Evolutionary conservation across 306 rosid genomes (phyloP).

Genomic region (Alnus rubra): DNA sequence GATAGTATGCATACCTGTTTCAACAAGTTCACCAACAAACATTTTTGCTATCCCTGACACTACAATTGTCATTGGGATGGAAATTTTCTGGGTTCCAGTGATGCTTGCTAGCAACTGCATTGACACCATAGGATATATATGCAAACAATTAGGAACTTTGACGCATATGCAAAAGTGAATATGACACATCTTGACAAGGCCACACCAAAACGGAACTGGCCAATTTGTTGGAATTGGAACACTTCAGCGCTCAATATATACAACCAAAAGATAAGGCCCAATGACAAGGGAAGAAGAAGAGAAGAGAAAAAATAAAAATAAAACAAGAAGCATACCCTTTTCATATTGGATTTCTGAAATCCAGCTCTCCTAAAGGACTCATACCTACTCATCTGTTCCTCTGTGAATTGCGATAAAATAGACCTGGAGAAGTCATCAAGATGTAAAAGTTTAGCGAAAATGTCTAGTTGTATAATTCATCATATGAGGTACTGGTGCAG

Average conservation of each 20-base stretch:
- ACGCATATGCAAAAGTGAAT: background rate
- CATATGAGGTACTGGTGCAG: background rate
- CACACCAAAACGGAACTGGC: background rate
- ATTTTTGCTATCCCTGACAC: slow-evolving; percentile 94
- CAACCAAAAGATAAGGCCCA: background rate
- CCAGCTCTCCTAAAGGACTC: slow-evolving; percentile 95
- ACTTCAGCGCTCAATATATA: background rate
- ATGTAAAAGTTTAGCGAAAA: slow-evolving; percentile 2
- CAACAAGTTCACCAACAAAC: slow-evolving; percentile 92
- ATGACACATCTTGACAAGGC: background rate
- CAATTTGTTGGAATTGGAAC: background rate
- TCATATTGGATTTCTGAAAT: slow-evolving; percentile 89
- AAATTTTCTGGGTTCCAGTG: slow-evolving; percentile 84
- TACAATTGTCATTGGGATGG: slow-evolving; percentile 85
- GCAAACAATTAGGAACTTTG: background rate
- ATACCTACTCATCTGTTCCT: slow-evolving; percentile 91
- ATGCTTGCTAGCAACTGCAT: slow-evolving; percentile 77
- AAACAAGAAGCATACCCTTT: slow-evolving; percentile 54
- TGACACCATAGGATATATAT: slow-evolving; percentile 4
- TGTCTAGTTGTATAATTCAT: background rate
- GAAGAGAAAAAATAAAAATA: background rate
- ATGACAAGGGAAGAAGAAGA: background rate
- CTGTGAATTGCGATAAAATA: slow-evolving; percentile 77
- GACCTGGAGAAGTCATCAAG: slow-evolving; percentile 46
- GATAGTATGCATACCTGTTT: slow-evolving; percentile 56